These are phyloP conservation scores for Xylariomycetidae sp. DNA, from an alignment of 2,329 filamentous ascomycete genomes.

Conservation along the genomic window DNA sequence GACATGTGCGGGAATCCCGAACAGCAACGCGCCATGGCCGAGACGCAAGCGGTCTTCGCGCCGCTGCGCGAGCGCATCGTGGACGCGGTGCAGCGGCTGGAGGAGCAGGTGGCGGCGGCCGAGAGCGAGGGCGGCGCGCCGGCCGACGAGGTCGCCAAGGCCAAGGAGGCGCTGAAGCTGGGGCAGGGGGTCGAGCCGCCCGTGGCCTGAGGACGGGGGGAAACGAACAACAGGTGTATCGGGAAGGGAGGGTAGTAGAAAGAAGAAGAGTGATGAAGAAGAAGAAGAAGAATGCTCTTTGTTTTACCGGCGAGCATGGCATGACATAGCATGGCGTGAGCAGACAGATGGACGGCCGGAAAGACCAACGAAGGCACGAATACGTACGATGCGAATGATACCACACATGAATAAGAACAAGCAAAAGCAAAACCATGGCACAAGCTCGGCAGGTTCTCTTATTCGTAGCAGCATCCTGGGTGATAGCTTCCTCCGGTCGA, in stretches of 20 bases:
- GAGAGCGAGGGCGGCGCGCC: constrained; percentile 38
- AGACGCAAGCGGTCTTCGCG: constrained; percentile 79
- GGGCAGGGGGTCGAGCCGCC: constrained; percentile 36
- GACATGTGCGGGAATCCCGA: no score
- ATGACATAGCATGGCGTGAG: background rate
- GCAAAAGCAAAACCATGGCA: no score
- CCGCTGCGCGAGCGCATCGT: constrained; percentile 65
- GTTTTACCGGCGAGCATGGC: no score
- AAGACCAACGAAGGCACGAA: background rate
- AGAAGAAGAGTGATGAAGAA: background rate
- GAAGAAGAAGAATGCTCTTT: no score
- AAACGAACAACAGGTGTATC: no score
- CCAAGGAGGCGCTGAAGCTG: constrained; percentile 46
- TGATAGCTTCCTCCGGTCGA: no score
- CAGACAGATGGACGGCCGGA: background rate
- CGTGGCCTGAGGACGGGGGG: no score
- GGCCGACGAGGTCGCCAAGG: constrained; percentile 47
- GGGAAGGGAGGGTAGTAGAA: constrained; percentile 7
- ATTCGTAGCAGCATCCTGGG: no score
- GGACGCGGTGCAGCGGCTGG: constrained; percentile 65
- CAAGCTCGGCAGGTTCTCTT: no score
- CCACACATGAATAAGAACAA: constrained; percentile 5
- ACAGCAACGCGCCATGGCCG: constrained; percentile 73
- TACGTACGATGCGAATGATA: constrained; percentile 9
- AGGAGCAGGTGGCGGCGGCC: constrained; percentile 66